Conservation (phyloP, 805 yeast genomes). For the Pichia eremophila region DNA sequence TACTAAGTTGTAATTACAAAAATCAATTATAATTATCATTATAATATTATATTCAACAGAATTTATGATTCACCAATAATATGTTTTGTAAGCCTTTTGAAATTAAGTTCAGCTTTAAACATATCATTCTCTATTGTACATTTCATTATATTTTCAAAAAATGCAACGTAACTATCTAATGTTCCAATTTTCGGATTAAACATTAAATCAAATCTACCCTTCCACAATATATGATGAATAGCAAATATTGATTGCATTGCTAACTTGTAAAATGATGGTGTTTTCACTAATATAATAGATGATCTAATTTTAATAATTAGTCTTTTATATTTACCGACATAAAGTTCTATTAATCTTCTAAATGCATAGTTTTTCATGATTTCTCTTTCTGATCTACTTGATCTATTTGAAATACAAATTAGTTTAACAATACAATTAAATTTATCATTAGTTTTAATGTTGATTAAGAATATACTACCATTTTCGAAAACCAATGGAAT, state of each 20-base stretch:
- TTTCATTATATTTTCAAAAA: slow-evolving; percentile 23
- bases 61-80: not conserved
- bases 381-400: slow-evolving; percentile 19
- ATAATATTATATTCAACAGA: not conserved
- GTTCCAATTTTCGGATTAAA: slow-evolving; percentile 14
- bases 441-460: slow-evolving; percentile 16
- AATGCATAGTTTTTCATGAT: slow-evolving; percentile 21
- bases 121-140: slow-evolving; percentile 12
- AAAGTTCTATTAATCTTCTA: slow-evolving; percentile 23
- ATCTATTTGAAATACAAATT: slow-evolving; percentile 20
- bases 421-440: slow-evolving; percentile 12
- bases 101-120: slow-evolving; percentile 9
- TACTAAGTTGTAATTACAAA: not conserved
- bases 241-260: slow-evolving; percentile 20
- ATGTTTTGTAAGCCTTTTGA: slow-evolving; percentile 4
- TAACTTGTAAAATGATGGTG: slow-evolving; percentile 18
- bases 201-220: slow-evolving; percentile 15
- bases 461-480: slow-evolving; percentile 22
- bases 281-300: slow-evolving; percentile 14
- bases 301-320: slow-evolving; percentile 18
- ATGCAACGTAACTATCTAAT: slow-evolving; percentile 20
- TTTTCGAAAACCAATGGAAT: slow-evolving; percentile 25
- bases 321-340: slow-evolving; percentile 22
- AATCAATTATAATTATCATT: not conserved
- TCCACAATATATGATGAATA: slow-evolving; percentile 21